Evolutionary conservation across 805 yeast species (phyloP), one percentile per base, ranked within the genome.

Genomic region (Alloascoidea hylecoeti): DNA sequence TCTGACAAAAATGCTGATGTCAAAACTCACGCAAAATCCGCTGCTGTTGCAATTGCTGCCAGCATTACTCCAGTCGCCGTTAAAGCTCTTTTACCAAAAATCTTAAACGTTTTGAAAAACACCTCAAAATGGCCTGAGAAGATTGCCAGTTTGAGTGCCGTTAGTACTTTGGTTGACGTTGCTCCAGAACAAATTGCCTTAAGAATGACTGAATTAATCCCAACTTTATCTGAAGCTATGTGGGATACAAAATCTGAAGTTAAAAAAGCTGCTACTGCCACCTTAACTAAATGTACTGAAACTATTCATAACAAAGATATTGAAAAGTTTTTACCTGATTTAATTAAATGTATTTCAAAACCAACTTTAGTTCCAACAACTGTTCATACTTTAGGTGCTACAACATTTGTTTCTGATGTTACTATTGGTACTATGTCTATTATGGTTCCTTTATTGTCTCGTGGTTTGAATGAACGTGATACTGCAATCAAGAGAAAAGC

Each of bases 401-500:
- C 98, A 57, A 92, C 98, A 60, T 92, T 92, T 64, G 98, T 92
- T 55, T 86, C 96, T 56, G 98, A 92, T 75, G 98, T 92, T 57
- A 94, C 98, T 66, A 88, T 94, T 70, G 97, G 97, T 57, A 94
- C 98, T 57, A 76, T 92, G 60, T 88, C 98, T 64, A 89, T 92
- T 72, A 92, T 92, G 98, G 96, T 86, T 51, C 98, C 98, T 63
- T 76, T 92, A 62, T 77, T 92, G 64, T 77, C 95, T 54, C 89
- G 98, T 82, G 98, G 98, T 89, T 78, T 92, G 63, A 94, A 94
- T 60, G 98, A 92, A 76, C 92, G 98, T 77, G 98, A 92, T 60
- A 92, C 99, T 53, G 74, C 96, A 55, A 92, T 92, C 76, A 92
- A 92, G 83, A 88, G 99, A 78, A 92, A 92, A 76, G 81, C 97